Evolutionary conservation across 371 early-diverging fungal species (phyloP), one percentile per base, ranked within the genome.

Genomic region (Synchytrium microbalum): DNA sequence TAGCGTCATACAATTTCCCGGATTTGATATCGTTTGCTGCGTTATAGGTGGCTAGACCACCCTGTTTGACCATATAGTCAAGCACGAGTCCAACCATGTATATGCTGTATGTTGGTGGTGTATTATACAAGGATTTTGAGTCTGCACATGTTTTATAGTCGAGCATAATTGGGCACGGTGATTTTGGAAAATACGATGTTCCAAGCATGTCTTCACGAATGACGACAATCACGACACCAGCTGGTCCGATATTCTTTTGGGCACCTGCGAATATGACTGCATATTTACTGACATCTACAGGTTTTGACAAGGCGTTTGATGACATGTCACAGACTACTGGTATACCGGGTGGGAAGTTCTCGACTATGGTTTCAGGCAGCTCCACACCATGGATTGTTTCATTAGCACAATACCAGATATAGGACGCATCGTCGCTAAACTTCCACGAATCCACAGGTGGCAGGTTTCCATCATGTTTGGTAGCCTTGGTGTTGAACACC

Each of bases 371-470:
- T 24, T 56, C 13, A 24, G 13, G 13, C 24, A 90, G 86, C 74
- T 96, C 95, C 32, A 98, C 90, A 31, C 98, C 98, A 70, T 96
- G 89, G 25, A 98, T 89, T 2, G 98, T 98, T 72, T 98, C 98
- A 71, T 98, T 98, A 72, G 90, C 93, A 74, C 95, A 95, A 71
- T 94, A 95, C 71, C 93, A 96, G 16, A 93, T 84, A 69, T 87
- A 98, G 19, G 92, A 89, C 1, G 90, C 75, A 62, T 82, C 72
- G 3, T 71, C 64, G 14, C 85, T 75, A 83, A 85, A n/a, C 86
- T 82, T 26, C 91, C 73, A 32, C 81, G 74, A 91, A 72, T 32
- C 59, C 65, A 5, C 61, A 32, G 30, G 59, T 60, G 33, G 69
- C 66, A 19, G 19, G n/a, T 63, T 63, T 54, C 84, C 83, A 28